Conservation (phyloP, 2,329 filamentous ascomycete species). For the Penicillium palitans region DNA sequence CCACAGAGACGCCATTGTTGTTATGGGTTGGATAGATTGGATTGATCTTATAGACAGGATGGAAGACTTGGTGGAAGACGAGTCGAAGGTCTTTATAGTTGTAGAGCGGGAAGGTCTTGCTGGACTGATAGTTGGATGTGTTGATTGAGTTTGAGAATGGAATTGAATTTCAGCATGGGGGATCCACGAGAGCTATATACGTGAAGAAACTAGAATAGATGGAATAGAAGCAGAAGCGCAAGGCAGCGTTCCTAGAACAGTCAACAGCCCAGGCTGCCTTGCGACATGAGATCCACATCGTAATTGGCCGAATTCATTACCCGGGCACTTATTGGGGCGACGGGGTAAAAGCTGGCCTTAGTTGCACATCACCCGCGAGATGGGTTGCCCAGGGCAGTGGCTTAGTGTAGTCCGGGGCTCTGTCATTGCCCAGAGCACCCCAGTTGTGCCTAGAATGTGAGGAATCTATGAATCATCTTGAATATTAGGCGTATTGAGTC, state of each 20-base stretch:
- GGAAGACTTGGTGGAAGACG: neutral
- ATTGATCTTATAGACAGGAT: slow-evolving; percentile 2
- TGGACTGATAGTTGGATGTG: slow-evolving; percentile 6
- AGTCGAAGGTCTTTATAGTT: neutral
- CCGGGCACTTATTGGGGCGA: slow-evolving; percentile 16
- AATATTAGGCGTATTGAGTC: slow-evolving; percentile 16
- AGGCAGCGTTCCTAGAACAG: slow-evolving; percentile 13
- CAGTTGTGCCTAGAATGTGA: slow-evolving; percentile 10
- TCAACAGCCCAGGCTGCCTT: slow-evolving; percentile 22
- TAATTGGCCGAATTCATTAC: slow-evolving; percentile 5
- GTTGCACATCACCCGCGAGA: slow-evolving; percentile 15
- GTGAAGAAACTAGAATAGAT: slow-evolving; percentile 5
- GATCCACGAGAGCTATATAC: slow-evolving; percentile 6
- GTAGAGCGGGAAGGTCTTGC: neutral
- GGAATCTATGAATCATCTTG: slow-evolving; percentile 14
- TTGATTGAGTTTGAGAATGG: slow-evolving; percentile 9
- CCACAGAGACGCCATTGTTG: slow-evolving; percentile 30
- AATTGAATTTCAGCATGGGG: slow-evolving; percentile 1
- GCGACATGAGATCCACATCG: slow-evolving; percentile 12
- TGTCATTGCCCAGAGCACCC: slow-evolving; percentile 11
- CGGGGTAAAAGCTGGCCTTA: slow-evolving; percentile 1
- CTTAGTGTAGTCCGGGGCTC: slow-evolving; percentile 14
- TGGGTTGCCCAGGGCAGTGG: slow-evolving; percentile 15
- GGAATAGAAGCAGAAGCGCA: slow-evolving; percentile 3
- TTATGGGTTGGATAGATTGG: slow-evolving; percentile 4